Conservation (phyloP, 129 eudicot species). For the Dittrichia graveolens region DNA sequence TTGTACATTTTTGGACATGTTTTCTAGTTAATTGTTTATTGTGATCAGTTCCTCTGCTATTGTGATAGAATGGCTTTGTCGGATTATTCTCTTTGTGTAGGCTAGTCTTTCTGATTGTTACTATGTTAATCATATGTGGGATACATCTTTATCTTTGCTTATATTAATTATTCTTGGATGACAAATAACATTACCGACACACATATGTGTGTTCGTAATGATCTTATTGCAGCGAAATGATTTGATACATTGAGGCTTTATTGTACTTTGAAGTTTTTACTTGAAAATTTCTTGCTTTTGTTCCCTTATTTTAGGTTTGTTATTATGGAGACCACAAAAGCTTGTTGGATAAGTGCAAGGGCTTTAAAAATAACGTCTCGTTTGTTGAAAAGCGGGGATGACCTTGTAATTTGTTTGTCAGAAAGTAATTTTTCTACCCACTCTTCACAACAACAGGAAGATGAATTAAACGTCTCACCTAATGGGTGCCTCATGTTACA, state of each 20-base stretch:
- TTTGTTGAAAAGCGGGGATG: constrained; percentile 35
- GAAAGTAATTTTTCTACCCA: constrained; percentile 30
- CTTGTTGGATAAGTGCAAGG: constrained; percentile 49
- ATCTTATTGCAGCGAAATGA: no score
- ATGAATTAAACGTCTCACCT: constrained; percentile 28
- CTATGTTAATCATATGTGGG: neutral
- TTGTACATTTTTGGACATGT: neutral
- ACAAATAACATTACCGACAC: neutral
- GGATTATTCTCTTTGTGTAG: neutral
- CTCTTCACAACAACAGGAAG: constrained; percentile 27
- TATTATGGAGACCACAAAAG: constrained; percentile 35
- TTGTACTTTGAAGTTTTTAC: constrained; percentile 7
- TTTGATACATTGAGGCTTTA: neutral
- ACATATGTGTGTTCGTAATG: neutral
- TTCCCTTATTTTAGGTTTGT: constrained; percentile 41
- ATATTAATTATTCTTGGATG: constrained; percentile 2
- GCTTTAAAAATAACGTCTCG: constrained; percentile 48
- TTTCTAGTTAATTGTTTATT: neutral
- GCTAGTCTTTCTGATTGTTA: neutral
- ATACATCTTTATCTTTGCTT: neutral
- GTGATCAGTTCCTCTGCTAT: neutral
- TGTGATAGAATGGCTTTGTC: neutral
- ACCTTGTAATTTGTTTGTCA: constrained; percentile 47
- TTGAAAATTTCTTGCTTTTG: constrained; percentile 4
- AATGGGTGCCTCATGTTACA: constrained; percentile 57